Evolutionary conservation across 768 basidiomycete genomes (phyloP).

Genomic region (Boletus tomentosulus): DNA sequence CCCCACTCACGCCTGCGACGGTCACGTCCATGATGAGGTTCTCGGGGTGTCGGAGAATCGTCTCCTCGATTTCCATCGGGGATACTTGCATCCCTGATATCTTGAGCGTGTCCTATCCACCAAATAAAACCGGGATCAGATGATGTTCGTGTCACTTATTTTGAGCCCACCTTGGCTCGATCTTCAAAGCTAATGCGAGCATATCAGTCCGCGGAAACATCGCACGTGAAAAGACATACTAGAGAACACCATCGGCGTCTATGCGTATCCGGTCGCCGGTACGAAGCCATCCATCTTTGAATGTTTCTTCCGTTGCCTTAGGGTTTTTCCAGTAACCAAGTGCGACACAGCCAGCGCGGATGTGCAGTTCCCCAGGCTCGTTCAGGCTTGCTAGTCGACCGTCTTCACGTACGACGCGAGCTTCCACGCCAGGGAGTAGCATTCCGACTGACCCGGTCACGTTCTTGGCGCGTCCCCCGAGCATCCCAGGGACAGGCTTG

Average conservation of each 20-base stretch:
- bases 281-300: constrained; percentile 66
- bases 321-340: constrained; percentile 73
- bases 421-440: constrained; percentile 61
- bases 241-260: constrained; percentile 59
- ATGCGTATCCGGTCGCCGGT: constrained; percentile 71
- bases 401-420: constrained; percentile 55
- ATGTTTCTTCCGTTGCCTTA: constrained; percentile 30
- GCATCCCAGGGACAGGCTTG: constrained; percentile 36
- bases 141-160: neutral
- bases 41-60: constrained; percentile 57
- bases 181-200: constrained; percentile 56
- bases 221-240: constrained; percentile 39
- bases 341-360: constrained; percentile 52
- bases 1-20: constrained; percentile 73
- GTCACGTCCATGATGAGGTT: constrained; percentile 60
- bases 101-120: constrained; percentile 68
- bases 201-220: neutral
- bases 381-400: constrained; percentile 48
- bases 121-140: neutral
- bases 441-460: constrained; percentile 50
- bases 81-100: constrained; percentile 79
- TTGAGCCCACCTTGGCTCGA: constrained; percentile 54
- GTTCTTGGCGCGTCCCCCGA: constrained; percentile 40
- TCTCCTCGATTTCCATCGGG: constrained; percentile 72
- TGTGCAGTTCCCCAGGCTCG: constrained; percentile 65